Evolutionary conservation across 768 basidiomycete genomes (phyloP), one percentile per base, ranked within the genome.

Genomic region (Tephrocybe rancida): DNA sequence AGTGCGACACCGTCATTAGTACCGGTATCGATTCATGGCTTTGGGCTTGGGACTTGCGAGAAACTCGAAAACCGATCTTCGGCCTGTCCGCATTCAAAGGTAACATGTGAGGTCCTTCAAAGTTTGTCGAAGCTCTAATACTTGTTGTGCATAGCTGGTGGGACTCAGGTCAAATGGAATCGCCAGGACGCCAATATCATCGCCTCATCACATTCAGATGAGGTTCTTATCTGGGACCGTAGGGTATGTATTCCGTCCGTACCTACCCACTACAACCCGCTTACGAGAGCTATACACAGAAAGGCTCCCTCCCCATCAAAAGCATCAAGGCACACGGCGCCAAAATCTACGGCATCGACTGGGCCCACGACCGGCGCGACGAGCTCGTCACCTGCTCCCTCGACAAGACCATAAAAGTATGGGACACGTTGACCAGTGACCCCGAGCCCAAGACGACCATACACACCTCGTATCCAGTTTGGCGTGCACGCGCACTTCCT

Each of bases 121-220:
- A 32, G 26, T 56, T 22, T 47, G 6, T 21, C 37, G 24, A 22
- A 44, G 32, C 10, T 56, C 56, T 44, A 37, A 57, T 5, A 5
- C n/a, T 30, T n/a, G n/a, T 19, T 32, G 38, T n/a, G n/a, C n/a
- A n/a, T 56, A 92, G 92, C 86, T 16, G 87, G 83, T 14, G 94
- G 91, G 1, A 98, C 96, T 0, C 96, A 99, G 67, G 93, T 98
- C 53, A 98, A 98, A 69, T 99, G 94, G 93, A 98, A 96, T 65
- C 79, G 91, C 13, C 85, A 87, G 63, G 87, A 98, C 61, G 81
- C 86, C 3, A 85, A 97, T 55, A 72, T 97, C 5, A 77, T 99
- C 0, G 96, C 97, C 0, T 95, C 93, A 1, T 86, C 93, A 1
- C 96, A 98, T 65, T 79, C 83, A 47, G 88, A 91, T 58, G 83